Evolutionary conservation across 2,329 filamentous ascomycete species (phyloP), one percentile per base, ranked within the genome.

Genomic region (Metarhizium sp.): DNA sequence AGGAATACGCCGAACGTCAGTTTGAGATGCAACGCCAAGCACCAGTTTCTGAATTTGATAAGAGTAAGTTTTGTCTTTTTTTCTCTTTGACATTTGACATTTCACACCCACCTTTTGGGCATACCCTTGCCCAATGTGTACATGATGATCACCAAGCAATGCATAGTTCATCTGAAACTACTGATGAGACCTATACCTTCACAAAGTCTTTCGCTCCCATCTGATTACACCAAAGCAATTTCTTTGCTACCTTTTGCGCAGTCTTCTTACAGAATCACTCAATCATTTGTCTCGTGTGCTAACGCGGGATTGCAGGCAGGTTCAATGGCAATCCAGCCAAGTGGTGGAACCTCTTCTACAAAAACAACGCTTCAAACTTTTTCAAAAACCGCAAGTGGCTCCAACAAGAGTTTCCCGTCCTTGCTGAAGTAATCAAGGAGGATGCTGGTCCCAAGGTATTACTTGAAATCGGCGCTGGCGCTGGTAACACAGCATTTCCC

Each of bases 351-450:
- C 75, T 88, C 55, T 99, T 99, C 74, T 99, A 99, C 78, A 92
- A 94, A 73, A 96, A 97, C 75, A 97, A 99, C 73, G 89, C 88
- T 20, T 82, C 86, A 64, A 97, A 97, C 67, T 99, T 99, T 74
- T 99, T 99, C 83, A 99, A 99, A 74, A 88, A 99, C 68, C 83
- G 94, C 60, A 97, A 97, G 70, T 99, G 94, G 94, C 76, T 99
- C 36, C 87, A 88, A 60, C 92, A 97, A 70, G 94, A 99, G 70
- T 99, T 99, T 61, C 94, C 94, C 0, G 75, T 97, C 4, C 75
- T 99, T n/a, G 82, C 79, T 29, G 80, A 88, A 56, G 79, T 96
- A 52, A 92, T 88, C 13, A 75, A 79, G 56, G 79, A 83, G 59
- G 84, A 85, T 56, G 84, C 86, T 2, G 90, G 88, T 3, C 79